These are phyloP conservation scores for Phytophthora litchii DNA, from an alignment of 352 stramenopile species.

Conservation along the genomic window DNA sequence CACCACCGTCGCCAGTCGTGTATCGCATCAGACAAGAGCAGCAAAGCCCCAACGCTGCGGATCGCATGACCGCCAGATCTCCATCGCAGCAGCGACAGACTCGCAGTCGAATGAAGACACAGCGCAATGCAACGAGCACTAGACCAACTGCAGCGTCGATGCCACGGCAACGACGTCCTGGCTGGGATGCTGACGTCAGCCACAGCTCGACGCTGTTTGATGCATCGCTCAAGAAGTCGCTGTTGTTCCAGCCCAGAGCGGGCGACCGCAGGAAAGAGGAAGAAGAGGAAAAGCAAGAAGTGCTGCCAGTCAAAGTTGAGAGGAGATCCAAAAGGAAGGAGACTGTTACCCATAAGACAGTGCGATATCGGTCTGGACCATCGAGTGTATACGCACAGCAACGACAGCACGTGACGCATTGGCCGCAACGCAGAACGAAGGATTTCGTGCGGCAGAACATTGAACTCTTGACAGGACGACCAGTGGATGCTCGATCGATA, in stretches of 20 bases:
- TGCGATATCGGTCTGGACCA: conserved; percentile 26
- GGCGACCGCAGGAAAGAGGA: conserved; percentile 46
- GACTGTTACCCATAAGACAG: background rate
- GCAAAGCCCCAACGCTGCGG: conserved; percentile 10
- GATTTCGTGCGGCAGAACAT: conserved; percentile 70
- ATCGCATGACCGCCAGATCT: conserved; percentile 7
- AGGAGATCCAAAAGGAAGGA: conserved; percentile 7
- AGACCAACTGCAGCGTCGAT: background rate
- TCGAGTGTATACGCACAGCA: conserved; percentile 41
- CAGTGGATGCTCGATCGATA: background rate
- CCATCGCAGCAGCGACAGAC: conserved; percentile 1
- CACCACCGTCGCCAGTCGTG: conserved; percentile 45
- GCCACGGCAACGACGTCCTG: conserved; percentile 27
- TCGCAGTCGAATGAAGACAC: conserved; percentile 1
- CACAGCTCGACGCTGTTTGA: conserved; percentile 50
- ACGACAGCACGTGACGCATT: conserved; percentile 23
- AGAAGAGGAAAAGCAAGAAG: conserved; percentile 10
- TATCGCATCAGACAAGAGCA: conserved; percentile 22
- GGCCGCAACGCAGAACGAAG: conserved; percentile 34
- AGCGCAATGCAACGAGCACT: background rate
- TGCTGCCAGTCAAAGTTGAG: background rate
- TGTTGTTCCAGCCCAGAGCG: conserved; percentile 54
- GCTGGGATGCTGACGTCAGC: conserved; percentile 53
- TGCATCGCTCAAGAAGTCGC: conserved; percentile 51
- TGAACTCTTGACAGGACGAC: conserved; percentile 48